Conservation (phyloP, 768 basidiomycete genomes). For the Sarcomyxa edulis region DNA sequence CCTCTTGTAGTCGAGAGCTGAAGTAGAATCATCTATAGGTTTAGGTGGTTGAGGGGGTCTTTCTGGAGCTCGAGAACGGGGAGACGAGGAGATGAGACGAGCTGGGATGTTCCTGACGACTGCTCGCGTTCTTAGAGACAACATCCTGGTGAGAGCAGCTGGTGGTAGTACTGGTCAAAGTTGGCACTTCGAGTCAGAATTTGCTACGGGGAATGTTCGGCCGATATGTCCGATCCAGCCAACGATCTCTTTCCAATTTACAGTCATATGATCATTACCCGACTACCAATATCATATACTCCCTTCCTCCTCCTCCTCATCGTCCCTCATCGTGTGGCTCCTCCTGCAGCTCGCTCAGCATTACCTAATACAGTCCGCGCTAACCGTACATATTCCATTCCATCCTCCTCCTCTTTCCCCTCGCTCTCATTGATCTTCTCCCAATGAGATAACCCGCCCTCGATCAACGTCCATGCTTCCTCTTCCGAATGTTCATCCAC, state of each 20-base stretch:
- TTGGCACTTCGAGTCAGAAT: no score
- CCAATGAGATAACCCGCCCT: slow-evolving; percentile 74
- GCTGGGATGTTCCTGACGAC: slow-evolving; percentile 13
- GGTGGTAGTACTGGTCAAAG: no score
- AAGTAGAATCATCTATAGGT: slow-evolving; percentile 89
- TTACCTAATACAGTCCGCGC: slow-evolving; percentile 61
- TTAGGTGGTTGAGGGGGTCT: slow-evolving; percentile 66
- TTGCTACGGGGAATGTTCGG: no score
- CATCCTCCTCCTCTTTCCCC: slow-evolving; percentile 38
- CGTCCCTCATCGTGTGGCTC: no score
- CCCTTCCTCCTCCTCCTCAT: no score
- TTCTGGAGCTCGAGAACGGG: slow-evolving; percentile 22
- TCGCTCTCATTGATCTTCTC: slow-evolving; percentile 64
- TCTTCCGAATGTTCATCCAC: slow-evolving; percentile 82
- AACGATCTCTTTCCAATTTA: no score
- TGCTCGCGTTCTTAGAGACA: not conserved
- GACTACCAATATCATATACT: no score
- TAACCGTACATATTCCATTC: slow-evolving; percentile 59
- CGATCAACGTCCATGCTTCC: slow-evolving; percentile 78
- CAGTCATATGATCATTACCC: no score
- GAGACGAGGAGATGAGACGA: slow-evolving; percentile 34
- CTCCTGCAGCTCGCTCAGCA: no score
- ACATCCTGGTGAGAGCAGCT: no score
- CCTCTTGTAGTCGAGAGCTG: slow-evolving; percentile 89
- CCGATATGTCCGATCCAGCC: no score